Percentiles rank a stretch among this genome's conserved stretches.
These are phyloP conservation scores for Colletotrichum orchidophilum DNA, from an alignment of 2,329 filamentous ascomycete genomes.

Conservation along the genomic window DNA sequence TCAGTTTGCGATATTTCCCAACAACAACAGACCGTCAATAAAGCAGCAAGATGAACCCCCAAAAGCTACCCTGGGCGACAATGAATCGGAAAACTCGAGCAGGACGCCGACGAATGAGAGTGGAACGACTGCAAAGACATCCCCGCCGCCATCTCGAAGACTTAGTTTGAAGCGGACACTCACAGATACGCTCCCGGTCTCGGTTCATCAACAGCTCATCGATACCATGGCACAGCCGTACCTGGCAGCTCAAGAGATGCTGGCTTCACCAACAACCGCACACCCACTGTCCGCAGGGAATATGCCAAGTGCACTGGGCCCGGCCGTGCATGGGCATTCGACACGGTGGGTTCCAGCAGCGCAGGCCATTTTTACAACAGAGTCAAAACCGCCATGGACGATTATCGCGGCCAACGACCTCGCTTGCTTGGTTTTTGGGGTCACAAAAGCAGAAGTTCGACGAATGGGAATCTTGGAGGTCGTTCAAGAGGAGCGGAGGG, in stretches of 20 bases:
- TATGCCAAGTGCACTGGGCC: constrained; percentile 59
- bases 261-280: constrained; percentile 55
- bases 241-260: constrained; percentile 58
- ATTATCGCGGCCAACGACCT: constrained; percentile 96
- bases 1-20: constrained; percentile 13
- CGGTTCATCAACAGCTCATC: constrained; percentile 83
- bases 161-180: constrained; percentile 83
- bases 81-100: constrained; percentile 59
- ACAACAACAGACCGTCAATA: constrained; percentile 21
- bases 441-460: constrained; percentile 93
- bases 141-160: constrained; percentile 67
- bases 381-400: constrained; percentile 89
- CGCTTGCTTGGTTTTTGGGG: constrained; percentile 97
- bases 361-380: constrained; percentile 98
- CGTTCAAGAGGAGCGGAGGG: constrained; percentile 86
- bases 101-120: constrained; percentile 66
- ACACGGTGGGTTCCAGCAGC: constrained; percentile 90
- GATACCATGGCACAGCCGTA: constrained; percentile 89
- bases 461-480: constrained; percentile 96
- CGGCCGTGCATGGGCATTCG: constrained; percentile 84
- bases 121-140: constrained; percentile 59
- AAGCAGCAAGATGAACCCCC: constrained; percentile 27
- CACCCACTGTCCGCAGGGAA: constrained; percentile 51
- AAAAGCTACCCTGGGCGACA: constrained; percentile 36
- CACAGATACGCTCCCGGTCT: constrained; percentile 81